Evolutionary conservation across 768 basidiomycete species (phyloP).

Genomic region (Heimioporus sp.): DNA sequence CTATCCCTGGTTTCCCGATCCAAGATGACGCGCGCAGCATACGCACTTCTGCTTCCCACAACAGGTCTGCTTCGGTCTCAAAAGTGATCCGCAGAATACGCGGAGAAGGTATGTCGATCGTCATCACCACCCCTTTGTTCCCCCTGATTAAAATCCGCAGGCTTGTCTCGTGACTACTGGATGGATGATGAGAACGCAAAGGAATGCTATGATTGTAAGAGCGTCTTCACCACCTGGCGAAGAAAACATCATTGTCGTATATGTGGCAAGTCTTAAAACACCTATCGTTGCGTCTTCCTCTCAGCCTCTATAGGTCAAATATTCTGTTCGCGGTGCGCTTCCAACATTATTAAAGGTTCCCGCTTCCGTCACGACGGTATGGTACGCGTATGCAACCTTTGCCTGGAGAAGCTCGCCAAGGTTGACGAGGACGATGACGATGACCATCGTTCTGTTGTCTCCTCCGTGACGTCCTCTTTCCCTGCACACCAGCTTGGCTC

Average conservation of each 20-base stretch:
- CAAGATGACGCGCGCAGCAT: slow-evolving; percentile 89
- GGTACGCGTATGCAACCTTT: slow-evolving; percentile 93
- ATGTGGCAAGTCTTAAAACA: slow-evolving; percentile 59
- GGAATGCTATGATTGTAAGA: slow-evolving; percentile 95
- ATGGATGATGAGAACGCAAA: slow-evolving; percentile 97
- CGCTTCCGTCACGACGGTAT: slow-evolving; percentile 95
- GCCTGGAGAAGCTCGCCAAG: slow-evolving; percentile 87
- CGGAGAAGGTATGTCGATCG: slow-evolving; percentile 67
- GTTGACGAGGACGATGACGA: slow-evolving; percentile 91
- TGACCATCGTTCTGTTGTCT: slow-evolving; percentile 76
- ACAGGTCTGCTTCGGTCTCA: slow-evolving; percentile 80
- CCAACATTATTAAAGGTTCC: slow-evolving; percentile 91
- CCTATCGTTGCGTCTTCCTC: background rate
- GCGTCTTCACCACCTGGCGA: slow-evolving; percentile 90
- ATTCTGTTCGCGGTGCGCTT: slow-evolving; percentile 96
- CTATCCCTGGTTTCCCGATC: slow-evolving; percentile 91
- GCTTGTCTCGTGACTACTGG: slow-evolving; percentile 95
- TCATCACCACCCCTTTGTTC: slow-evolving; percentile 2
- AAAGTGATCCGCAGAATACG: slow-evolving; percentile 88
- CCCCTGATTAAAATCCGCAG: slow-evolving; percentile 35
- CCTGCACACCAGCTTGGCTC: slow-evolving; percentile 75
- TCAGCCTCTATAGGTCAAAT: slow-evolving; percentile 71
- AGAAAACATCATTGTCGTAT: slow-evolving; percentile 98
- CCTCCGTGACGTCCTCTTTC: slow-evolving; percentile 66
- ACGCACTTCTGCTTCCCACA: slow-evolving; percentile 67